Conservation (phyloP, 73 alveolate species). For the Urostyla sp. region DNA sequence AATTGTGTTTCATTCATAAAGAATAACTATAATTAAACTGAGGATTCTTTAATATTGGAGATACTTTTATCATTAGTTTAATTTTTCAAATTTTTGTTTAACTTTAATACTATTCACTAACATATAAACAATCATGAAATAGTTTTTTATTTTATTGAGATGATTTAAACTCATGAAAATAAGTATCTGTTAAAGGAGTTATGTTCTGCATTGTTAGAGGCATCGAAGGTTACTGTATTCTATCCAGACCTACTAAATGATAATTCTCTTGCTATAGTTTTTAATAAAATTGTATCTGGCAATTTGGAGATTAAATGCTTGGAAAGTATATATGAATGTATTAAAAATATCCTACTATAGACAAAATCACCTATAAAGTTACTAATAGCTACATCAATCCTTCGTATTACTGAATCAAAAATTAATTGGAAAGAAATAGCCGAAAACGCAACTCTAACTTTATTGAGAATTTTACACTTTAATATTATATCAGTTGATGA, state of each 20-base stretch:
- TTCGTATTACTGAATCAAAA: slow-evolving; percentile 59
- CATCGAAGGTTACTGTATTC: slow-evolving; percentile 54
- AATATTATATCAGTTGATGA: slow-evolving; percentile 29
- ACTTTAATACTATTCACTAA: slow-evolving; percentile 2
- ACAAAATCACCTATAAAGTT: slow-evolving; percentile 62
- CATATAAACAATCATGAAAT: slow-evolving; percentile 45
- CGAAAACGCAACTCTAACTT: slow-evolving; percentile 18
- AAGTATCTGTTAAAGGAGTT: slow-evolving; percentile 47
- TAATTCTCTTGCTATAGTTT: slow-evolving; percentile 21
- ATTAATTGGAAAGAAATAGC: slow-evolving; percentile 23
- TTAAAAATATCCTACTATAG: slow-evolving; percentile 25
- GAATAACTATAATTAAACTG: background rate
- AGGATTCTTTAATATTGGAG: slow-evolving; percentile 59
- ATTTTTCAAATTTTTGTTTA: slow-evolving; percentile 55
- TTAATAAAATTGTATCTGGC: slow-evolving; percentile 34
- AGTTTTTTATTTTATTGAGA: slow-evolving; percentile 25
- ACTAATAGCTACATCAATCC: slow-evolving; percentile 36
- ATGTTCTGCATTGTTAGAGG: slow-evolving; percentile 42
- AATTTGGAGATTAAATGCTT: slow-evolving; percentile 54
- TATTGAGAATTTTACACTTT: slow-evolving; percentile 26
- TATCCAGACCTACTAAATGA: slow-evolving; percentile 64
- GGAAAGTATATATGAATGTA: slow-evolving; percentile 30
- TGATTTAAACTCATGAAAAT: slow-evolving; percentile 56
- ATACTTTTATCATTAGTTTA: slow-evolving; percentile 55
- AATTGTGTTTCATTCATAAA: slow-evolving; percentile 41